Base-by-base conservation (phyloP, 148 eudicot species). In the Fallopia convolvulus region DNA sequence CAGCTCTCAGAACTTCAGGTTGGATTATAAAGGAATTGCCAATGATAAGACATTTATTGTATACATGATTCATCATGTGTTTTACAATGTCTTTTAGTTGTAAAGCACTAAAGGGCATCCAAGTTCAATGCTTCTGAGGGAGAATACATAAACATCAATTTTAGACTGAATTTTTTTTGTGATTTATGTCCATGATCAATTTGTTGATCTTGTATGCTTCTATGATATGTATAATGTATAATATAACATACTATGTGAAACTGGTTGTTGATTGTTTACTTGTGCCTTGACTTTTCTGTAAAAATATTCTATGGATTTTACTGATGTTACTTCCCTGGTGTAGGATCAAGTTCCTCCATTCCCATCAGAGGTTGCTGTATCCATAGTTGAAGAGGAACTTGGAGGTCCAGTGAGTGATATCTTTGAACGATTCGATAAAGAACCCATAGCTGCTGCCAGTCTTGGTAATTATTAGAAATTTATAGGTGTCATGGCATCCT, bases 261-360 rank as follows among this genome's bases (percentile, higher is more conserved):
- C 44, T 6, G 44, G 4, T 39, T 36, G 39, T 42, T 68, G 72
- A 46, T 14, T 68, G 46, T 49, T 75, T 44, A 49, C 21, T 39
- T 33, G 40, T 75, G 68, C 77, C 63, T 75, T 75, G 47, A 8
- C 21, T 56, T 49, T 40, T 20, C 40, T 30, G 8, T 65, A 26
- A 21, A 23, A 26, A 26, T 26, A 26, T 68, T 6, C 72, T 36
- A 46, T 23, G 20, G 72, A 75, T 65, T 53, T 73, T 83, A 26
- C 39, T 21, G 48, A 18, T 70, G 32, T 32, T 30, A 46, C 70
- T 49, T 30, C 82, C 78, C 33, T 75, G 81, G 30, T 85, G 81
- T 85, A 95, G 99, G 99, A 95, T 81, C 99, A 95, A 92, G 99
- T 95, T 81, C 99, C 99, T 81, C 99, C 99, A 78, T 95, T 95